phyloP scores from a whole-genome alignment of 495 filamentous ascomycete genomes.

The Neurospora terricola region DNA sequence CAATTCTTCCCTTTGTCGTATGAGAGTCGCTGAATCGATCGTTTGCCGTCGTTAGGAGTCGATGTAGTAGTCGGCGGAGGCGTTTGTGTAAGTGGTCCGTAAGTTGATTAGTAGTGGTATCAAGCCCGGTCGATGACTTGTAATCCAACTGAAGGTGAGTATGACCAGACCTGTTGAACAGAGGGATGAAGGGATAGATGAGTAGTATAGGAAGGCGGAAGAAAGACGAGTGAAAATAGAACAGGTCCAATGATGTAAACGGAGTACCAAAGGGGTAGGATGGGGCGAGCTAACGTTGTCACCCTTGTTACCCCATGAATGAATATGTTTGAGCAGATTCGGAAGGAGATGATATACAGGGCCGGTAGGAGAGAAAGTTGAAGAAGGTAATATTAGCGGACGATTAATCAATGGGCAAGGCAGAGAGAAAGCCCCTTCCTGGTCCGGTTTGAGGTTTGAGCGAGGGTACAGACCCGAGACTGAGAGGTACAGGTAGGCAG shows the following conservation, averaged over 20 bases:
- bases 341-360: background rate
- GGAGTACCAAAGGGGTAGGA: background rate
- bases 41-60: background rate
- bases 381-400: background rate
- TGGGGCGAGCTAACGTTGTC: background rate
- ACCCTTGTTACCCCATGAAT: background rate
- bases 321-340: background rate
- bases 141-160: background rate
- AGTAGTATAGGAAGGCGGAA: background rate
- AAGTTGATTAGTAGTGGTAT: background rate
- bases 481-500: background rate
- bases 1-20: background rate
- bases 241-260: background rate
- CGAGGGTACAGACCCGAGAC: background rate
- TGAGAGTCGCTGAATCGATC: background rate
- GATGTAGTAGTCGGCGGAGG: background rate
- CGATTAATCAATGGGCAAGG: background rate
- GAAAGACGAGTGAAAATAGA: background rate
- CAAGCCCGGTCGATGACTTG: background rate
- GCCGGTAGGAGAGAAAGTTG: background rate
- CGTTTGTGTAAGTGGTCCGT: background rate
- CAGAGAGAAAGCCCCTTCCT: background rate
- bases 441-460: background rate
- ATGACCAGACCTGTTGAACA: background rate
- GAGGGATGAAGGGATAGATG: background rate